Percentiles rank a stretch among this genome's conserved stretches.
Evolutionary conservation across 75 land plant species (phyloP).

Genomic region (Pinus taeda): DNA sequence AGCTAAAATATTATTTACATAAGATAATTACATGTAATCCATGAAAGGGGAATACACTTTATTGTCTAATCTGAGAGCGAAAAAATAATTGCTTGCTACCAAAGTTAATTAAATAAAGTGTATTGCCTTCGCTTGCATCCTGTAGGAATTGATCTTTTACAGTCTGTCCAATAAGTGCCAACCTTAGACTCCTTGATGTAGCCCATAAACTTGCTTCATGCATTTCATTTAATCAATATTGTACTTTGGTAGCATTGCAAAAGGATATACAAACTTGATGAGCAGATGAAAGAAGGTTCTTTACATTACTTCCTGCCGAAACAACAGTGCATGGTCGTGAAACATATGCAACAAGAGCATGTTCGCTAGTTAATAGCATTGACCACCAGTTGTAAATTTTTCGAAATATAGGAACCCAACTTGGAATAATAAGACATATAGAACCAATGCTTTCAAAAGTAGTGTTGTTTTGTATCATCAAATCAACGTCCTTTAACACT

Average conservation of each 20-base stretch:
- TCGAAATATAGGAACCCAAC: slow-evolving; percentile 58
- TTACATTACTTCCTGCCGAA: neutral
- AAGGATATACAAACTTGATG: neutral
- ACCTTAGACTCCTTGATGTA: neutral
- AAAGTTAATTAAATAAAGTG: no score
- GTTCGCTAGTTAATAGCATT: slow-evolving; percentile 31
- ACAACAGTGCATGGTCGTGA: neutral
- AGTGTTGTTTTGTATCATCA: slow-evolving; percentile 25
- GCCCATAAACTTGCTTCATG: slow-evolving; percentile 25
- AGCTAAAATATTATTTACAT: no score
- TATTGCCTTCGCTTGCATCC: neutral
- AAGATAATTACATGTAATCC: no score
- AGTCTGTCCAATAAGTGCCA: no score
- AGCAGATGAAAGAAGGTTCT: neutral
- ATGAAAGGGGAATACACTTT: no score
- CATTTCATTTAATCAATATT: slow-evolving; percentile 42
- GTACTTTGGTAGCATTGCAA: neutral
- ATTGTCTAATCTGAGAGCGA: no score
- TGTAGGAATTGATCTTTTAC: neutral
- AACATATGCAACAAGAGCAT: slow-evolving; percentile 35
- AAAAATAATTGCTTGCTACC: no score
- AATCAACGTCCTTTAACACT: slow-evolving; percentile 17
- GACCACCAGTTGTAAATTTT: slow-evolving; percentile 54
- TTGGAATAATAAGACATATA: no score
- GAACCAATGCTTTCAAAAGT: slow-evolving; percentile 23